A percentile compares a stretch with the other conserved stretches of the same genome.
These are phyloP conservation scores for Salvia sclarea DNA, from an alignment of 305 asterid genomes.

Conservation along the genomic window DNA sequence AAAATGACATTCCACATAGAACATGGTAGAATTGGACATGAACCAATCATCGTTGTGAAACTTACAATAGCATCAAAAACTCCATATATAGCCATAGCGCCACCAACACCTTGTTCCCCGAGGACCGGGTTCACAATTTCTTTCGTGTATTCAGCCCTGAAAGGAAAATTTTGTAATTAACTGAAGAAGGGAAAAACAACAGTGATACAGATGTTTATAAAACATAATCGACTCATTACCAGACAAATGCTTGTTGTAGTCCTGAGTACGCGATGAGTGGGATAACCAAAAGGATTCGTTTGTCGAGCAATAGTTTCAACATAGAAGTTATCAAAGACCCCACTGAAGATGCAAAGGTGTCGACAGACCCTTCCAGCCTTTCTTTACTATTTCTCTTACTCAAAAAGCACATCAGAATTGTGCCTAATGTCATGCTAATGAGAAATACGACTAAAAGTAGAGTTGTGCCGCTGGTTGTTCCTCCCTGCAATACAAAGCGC, in stretches of 20 bases:
- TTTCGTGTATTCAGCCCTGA: conserved; percentile 92
- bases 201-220: background rate
- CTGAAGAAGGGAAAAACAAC: conserved; percentile 10
- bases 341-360: conserved; percentile 53
- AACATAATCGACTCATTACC: conserved; percentile 47
- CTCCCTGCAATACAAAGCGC: conserved; percentile 61
- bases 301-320: conserved; percentile 57
- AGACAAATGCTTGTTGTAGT: conserved; percentile 89
- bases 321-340: conserved; percentile 59
- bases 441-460: conserved; percentile 73
- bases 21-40: background rate
- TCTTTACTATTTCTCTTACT: conserved; percentile 66
- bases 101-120: conserved; percentile 92
- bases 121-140: conserved; percentile 73
- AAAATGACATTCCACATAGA: conserved; percentile 10
- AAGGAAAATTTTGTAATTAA: background rate
- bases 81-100: conserved; percentile 95
- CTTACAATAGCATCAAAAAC: conserved; percentile 87
- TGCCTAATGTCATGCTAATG: conserved; percentile 70
- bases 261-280: conserved; percentile 92
- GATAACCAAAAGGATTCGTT: conserved; percentile 71
- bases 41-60: background rate
- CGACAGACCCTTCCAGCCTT: conserved; percentile 42
- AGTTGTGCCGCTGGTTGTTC: conserved; percentile 77
- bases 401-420: conserved; percentile 81